Evolutionary conservation across 192 early-diverging fungal species (phyloP).

Genomic region (Podila horticola): DNA sequence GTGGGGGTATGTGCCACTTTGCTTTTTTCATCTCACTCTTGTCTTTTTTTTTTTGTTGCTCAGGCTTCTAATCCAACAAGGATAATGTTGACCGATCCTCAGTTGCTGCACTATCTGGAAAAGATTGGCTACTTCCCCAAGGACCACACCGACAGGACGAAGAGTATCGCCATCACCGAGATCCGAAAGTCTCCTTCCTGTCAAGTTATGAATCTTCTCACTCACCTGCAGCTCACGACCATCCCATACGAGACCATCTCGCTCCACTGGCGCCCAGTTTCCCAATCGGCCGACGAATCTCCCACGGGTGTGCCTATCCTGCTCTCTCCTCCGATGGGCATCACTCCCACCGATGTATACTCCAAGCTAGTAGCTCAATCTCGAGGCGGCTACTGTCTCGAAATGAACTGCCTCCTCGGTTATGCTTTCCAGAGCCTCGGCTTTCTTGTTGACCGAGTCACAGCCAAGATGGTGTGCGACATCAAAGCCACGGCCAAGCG

Average conservation of each 20-base stretch:
- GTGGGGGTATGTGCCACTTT: too few relatives aligned
- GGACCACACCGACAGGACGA: too few relatives aligned
- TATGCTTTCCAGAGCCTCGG: neutral
- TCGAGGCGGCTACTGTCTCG: conserved; percentile 8
- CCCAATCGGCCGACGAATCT: neutral
- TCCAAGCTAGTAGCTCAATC: neutral
- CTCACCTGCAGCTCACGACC: neutral
- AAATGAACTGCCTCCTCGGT: neutral
- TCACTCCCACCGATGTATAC: conserved; percentile 2
- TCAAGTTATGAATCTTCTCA: neutral
- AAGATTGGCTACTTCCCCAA: too few relatives aligned
- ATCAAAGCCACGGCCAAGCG: neutral
- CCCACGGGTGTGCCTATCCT: neutral
- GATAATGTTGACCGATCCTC: too few relatives aligned
- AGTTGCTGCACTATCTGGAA: too few relatives aligned
- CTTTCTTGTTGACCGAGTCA: neutral
- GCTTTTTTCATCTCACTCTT: too few relatives aligned
- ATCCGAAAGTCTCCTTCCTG: neutral
- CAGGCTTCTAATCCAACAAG: too few relatives aligned
- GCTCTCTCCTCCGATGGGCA: neutral
- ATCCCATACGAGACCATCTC: conserved; percentile 17
- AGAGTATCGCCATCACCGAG: too few relatives aligned
- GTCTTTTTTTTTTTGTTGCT: too few relatives aligned
- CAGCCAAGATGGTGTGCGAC: conserved; percentile 9
- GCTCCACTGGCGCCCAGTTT: conserved; percentile 8